Conservation (phyloP, 495 filamentous ascomycete genomes). For the Physcia stellaris region DNA sequence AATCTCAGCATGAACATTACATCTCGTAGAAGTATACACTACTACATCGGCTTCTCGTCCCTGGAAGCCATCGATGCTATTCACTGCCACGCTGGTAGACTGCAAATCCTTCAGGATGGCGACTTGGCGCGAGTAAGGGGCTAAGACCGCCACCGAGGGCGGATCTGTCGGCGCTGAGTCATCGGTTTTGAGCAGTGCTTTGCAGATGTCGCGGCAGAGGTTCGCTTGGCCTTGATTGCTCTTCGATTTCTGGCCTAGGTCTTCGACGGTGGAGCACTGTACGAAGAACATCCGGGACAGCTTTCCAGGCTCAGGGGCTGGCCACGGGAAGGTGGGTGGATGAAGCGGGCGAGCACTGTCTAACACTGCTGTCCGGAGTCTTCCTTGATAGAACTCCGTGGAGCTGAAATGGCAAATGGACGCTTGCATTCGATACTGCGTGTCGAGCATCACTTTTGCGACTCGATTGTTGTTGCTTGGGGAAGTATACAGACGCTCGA, state of each 20-base stretch:
- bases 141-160: slow-evolving; percentile 29
- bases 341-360: slow-evolving; percentile 14
- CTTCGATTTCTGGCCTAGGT: slow-evolving; percentile 29
- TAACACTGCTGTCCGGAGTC: slow-evolving; percentile 25
- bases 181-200: slow-evolving; percentile 15
- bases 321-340: slow-evolving; percentile 22
- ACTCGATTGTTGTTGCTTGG: slow-evolving; percentile 6
- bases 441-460: slow-evolving; percentile 35
- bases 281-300: slow-evolving; percentile 24
- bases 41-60: slow-evolving; percentile 38
- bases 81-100: slow-evolving; percentile 22
- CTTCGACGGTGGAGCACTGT: slow-evolving; percentile 27
- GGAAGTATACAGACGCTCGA: slow-evolving; percentile 31
- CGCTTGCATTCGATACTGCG: slow-evolving; percentile 40
- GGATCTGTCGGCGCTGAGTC: not conserved
- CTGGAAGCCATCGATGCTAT: slow-evolving; percentile 37
- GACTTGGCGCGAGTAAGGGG: slow-evolving; percentile 31
- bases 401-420: slow-evolving; percentile 32
- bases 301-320: slow-evolving; percentile 2
- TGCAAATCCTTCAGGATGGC: slow-evolving; percentile 22
- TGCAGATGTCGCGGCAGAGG: slow-evolving; percentile 22
- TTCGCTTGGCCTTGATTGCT: slow-evolving; percentile 30
- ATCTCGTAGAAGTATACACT: slow-evolving; percentile 34
- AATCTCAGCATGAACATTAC: slow-evolving; percentile 30
- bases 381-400: slow-evolving; percentile 32